These are phyloP conservation scores for Scedosporium boydii DNA, from an alignment of 2,329 filamentous ascomycete genomes.

Conservation along the genomic window DNA sequence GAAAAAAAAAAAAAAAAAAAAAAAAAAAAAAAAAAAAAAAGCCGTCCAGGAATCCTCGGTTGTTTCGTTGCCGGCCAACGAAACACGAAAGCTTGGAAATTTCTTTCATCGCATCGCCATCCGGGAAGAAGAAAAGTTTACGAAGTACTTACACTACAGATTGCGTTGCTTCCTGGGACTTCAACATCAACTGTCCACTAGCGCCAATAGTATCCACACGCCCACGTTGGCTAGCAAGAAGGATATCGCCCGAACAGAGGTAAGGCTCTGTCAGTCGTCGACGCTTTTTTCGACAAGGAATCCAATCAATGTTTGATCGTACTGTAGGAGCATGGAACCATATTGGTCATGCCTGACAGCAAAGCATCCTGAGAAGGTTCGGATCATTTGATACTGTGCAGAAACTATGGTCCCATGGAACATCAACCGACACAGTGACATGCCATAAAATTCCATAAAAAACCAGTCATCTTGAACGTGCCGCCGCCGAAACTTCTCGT, in stretches of 20 bases:
- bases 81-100: not conserved
- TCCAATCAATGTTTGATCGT: not conserved
- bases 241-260: not conserved
- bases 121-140: not conserved
- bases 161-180: not conserved
- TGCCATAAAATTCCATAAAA: no score
- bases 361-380: not conserved
- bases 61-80: not conserved
- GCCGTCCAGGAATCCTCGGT: not conserved
- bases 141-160: not conserved
- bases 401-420: not conserved
- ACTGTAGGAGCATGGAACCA: not conserved
- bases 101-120: not conserved
- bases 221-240: not conserved
- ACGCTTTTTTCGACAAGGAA: no score
- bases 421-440: not conserved
- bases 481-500: no score
- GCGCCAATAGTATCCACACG: not conserved
- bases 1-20: not conserved
- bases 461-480: no score
- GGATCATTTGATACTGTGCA: not conserved
- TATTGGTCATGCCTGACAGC: not conserved
- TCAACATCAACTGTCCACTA: not conserved
- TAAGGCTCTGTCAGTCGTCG: no score
- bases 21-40: not conserved